A percentile compares a stretch with the other conserved stretches of the same genome.
These are phyloP conservation scores for Schizonepeta tenuifolia DNA, from an alignment of 257 asterid species.

Conservation along the genomic window DNA sequence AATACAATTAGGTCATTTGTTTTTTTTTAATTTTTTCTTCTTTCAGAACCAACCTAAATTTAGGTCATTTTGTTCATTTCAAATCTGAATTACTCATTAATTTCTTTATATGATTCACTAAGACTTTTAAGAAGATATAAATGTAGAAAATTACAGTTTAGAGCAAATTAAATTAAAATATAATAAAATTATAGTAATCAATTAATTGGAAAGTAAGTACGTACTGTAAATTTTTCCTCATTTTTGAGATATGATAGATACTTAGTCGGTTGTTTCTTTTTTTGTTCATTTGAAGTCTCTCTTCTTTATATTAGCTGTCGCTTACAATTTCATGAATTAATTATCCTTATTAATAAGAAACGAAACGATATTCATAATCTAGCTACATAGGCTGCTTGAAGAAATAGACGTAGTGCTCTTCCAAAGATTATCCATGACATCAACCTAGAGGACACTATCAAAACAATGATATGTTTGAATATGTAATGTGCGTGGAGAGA, in stretches of 20 bases:
- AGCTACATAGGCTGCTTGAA: constrained; percentile 8
- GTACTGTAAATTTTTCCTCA: too few relatives aligned
- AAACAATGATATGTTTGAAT: constrained; percentile 15
- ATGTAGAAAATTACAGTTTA: too few relatives aligned
- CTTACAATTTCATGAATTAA: background rate
- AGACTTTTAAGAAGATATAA: too few relatives aligned
- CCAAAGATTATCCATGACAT: constrained; percentile 41
- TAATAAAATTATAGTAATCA: too few relatives aligned
- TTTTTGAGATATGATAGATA: too few relatives aligned
- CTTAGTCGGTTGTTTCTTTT: background rate
- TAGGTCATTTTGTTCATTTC: constrained; percentile 46
- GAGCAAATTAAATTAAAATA: too few relatives aligned
- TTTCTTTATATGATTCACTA: too few relatives aligned
- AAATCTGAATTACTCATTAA: background rate
- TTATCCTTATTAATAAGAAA: background rate
- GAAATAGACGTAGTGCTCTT: constrained; percentile 23
- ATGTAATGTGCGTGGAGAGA: background rate
- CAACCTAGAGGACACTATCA: constrained; percentile 8
- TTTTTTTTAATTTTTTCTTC: constrained; percentile 12
- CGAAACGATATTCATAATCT: background rate
- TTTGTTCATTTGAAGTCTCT: too few relatives aligned
- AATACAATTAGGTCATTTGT: constrained; percentile 52
- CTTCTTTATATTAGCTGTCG: too few relatives aligned
- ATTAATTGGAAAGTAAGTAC: too few relatives aligned
- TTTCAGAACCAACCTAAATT: constrained; percentile 42